Evolutionary conservation across 2,329 filamentous ascomycete species (phyloP), one percentile per base, ranked within the genome.

Genomic region (Myriosclerotinia scirpicola): DNA sequence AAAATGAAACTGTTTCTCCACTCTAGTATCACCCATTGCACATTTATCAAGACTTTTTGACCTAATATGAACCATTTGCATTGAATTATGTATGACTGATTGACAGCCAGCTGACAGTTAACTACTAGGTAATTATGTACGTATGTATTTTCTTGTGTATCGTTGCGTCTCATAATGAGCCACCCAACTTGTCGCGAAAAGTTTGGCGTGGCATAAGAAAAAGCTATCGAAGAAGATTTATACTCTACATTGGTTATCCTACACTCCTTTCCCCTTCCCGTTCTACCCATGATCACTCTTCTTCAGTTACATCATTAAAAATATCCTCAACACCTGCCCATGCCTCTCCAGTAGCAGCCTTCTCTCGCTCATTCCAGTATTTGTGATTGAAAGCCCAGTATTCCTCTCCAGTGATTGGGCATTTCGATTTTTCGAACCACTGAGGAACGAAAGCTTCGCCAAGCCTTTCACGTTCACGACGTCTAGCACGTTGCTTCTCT

Each of bases 301-400:
- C 50, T 26, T 46, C 52, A 2, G 4, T 26, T 22, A 55, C 61
- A 22, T 62, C 56, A 54, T 38, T 71, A 68, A 78, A 79, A 36
- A 79, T 78, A 54, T 77, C 74, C 64, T 78, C 77, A 22, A 78
- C 71, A 7, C 67, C 69, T 54, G 61, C 72, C 77, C 77, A 78
- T 48, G 72, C 73, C 48, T 73, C 69, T 4, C 72, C 71, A 60
- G 44, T 71, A 4, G 54, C 20, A 38, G 73, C 75, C 64, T 73
- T 72, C 67, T 76, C 74, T 69, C 92, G 83, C 73, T 87, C 81
- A 73, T 86, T 83, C 95, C 95, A 99, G 78, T 99, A 99, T 77
- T 90, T 85, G 50, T 90, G 90, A 74, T 88, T 96, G 75, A 94
- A 96, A 72, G 88, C 83, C 95, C 95, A 99, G 79, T 90, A 97